phyloP scores from a whole-genome alignment of 2,329 filamentous ascomycete species.

The Macrophomina tecta region DNA sequence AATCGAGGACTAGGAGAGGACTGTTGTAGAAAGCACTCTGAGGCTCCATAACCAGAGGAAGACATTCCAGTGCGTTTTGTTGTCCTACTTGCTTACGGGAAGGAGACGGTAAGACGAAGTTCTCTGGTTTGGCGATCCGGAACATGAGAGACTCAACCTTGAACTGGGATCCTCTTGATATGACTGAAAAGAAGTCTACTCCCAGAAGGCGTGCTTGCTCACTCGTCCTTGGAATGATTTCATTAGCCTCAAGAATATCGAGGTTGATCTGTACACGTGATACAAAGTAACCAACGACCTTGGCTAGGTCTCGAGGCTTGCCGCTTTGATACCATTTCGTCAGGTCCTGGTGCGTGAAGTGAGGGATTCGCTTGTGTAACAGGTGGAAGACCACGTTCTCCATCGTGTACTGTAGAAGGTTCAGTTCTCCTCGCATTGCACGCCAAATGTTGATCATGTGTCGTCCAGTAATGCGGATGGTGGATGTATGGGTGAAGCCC shows the following conservation, averaged over 20 bases:
- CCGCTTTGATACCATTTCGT: constrained; percentile 81
- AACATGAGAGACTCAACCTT: constrained; percentile 99
- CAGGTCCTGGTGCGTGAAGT: constrained; percentile 79
- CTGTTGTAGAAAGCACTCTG: constrained; percentile 93
- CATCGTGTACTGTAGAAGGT: constrained; percentile 91
- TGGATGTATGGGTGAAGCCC: constrained; percentile 94
- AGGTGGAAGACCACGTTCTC: constrained; percentile 95
- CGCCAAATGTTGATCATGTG: constrained; percentile 98
- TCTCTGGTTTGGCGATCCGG: constrained; percentile 95
- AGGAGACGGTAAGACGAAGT: constrained; percentile 87
- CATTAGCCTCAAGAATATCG: constrained; percentile 90
- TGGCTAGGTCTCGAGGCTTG: constrained; percentile 71
- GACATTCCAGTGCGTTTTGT: constrained; percentile 92
- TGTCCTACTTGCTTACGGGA: constrained; percentile 89
- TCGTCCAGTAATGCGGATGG: constrained; percentile 87
- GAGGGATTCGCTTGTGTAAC: constrained; percentile 83
- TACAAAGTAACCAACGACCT: constrained; percentile 78
- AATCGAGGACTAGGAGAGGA: constrained; percentile 89
- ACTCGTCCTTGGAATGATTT: constrained; percentile 85
- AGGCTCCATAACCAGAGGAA: constrained; percentile 96
- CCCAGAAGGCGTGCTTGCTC: constrained; percentile 93
- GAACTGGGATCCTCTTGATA: constrained; percentile 93
- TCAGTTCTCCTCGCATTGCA: constrained; percentile 91
- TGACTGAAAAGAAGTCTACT: constrained; percentile 96
- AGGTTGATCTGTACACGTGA: constrained; percentile 79